phyloP scores from a whole-genome alignment of 192 early-diverging fungal species.

The Linnemannia exigua region DNA sequence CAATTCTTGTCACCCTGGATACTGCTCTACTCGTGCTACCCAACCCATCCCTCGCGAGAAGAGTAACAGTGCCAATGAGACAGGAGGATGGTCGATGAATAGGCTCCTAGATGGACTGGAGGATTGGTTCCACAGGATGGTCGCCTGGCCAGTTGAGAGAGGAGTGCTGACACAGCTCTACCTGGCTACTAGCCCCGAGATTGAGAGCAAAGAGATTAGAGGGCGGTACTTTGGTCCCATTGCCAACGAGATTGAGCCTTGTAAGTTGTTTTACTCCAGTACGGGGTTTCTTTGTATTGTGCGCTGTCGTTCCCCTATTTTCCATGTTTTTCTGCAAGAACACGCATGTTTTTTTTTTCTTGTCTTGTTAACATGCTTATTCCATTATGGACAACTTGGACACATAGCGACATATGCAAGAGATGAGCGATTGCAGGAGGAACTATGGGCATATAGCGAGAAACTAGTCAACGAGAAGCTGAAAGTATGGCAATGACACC shows the following conservation, averaged over 20 bases:
- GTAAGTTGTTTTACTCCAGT: too few relatives aligned
- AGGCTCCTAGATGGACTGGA: neutral
- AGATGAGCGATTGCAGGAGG: constrained; percentile 22
- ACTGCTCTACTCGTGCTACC: constrained; percentile 8
- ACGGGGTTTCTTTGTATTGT: too few relatives aligned
- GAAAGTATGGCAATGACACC: neutral
- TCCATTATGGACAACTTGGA: neutral
- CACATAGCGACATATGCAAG: constrained; percentile 1
- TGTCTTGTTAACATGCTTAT: neutral
- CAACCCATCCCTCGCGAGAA: neutral
- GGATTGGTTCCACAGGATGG: neutral
- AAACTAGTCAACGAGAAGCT: constrained; percentile 27
- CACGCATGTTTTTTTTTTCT: neutral
- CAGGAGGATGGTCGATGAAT: neutral
- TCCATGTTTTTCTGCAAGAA: neutral
- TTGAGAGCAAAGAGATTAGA: constrained; percentile 55
- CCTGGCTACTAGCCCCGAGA: constrained; percentile 62
- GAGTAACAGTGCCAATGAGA: neutral
- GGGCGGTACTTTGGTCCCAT: constrained; percentile 44
- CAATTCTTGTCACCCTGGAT: constrained; percentile 27
- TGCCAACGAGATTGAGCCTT: constrained; percentile 14
- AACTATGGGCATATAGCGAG: constrained; percentile 31
- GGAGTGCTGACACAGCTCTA: constrained; percentile 63
- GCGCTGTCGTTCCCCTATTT: too few relatives aligned
- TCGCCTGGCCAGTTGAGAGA: constrained; percentile 30